Conservation (phyloP, 2,329 filamentous ascomycete genomes). For the Fusarium succisae region DNA sequence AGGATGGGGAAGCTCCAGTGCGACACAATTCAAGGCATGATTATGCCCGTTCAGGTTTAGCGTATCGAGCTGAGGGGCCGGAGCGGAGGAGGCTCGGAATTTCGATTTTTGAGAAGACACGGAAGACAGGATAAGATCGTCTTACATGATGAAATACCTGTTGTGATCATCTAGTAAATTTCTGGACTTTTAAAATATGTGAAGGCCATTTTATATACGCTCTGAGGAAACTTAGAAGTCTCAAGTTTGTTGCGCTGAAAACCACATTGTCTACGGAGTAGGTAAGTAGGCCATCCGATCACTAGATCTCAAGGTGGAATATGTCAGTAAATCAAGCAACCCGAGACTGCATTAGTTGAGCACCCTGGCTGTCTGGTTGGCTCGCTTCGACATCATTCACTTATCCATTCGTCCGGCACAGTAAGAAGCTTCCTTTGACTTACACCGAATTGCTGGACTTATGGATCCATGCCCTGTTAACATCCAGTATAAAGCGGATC, state of each 20-base stretch:
- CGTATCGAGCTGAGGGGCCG: constrained; percentile 23
- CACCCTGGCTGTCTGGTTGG: constrained; percentile 21
- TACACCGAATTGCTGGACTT: background rate
- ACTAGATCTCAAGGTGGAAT: constrained; percentile 5
- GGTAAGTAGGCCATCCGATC: background rate
- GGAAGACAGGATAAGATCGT: constrained; percentile 17
- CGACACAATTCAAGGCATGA: constrained; percentile 7
- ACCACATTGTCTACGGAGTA: background rate
- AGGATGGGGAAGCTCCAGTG: constrained; percentile 33
- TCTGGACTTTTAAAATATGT: background rate
- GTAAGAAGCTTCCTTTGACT: background rate
- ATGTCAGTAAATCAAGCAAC: background rate
- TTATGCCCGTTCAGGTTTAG: constrained; percentile 18
- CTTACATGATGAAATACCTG: background rate
- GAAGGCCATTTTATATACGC: background rate
- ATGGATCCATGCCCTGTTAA: background rate
- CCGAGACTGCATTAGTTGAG: background rate
- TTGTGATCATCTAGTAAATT: background rate
- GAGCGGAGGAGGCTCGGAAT: constrained; percentile 40
- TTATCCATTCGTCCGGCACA: constrained; percentile 32
- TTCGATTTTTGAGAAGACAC: constrained; percentile 29
- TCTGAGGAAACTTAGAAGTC: background rate
- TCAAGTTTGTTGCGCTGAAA: too few species aligned
- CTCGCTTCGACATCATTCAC: constrained; percentile 5
- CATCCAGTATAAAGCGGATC: background rate